These are phyloP conservation scores for Leccinum imitatum DNA, from an alignment of 768 basidiomycete genomes.

Conservation along the genomic window DNA sequence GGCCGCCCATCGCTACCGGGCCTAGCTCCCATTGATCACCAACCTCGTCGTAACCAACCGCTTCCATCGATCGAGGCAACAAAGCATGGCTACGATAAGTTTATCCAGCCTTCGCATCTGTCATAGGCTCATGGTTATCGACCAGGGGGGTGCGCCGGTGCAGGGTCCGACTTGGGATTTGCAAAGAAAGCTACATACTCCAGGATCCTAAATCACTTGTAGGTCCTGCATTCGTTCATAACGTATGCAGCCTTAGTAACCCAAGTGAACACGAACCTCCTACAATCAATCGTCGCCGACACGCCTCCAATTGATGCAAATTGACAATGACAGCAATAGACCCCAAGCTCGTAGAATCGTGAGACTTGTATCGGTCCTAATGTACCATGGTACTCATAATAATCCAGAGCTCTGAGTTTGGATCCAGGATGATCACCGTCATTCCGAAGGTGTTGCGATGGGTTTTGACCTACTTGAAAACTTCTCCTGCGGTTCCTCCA, in stretches of 20 bases:
- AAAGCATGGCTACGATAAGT: constrained; percentile 71
- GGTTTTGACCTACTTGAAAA: too few relatives aligned
- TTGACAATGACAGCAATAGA: constrained; percentile 39
- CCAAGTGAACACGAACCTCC: background rate
- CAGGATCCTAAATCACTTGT: constrained; percentile 40
- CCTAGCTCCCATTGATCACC: too few relatives aligned
- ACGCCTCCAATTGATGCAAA: constrained; percentile 58
- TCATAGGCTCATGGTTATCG: constrained; percentile 59
- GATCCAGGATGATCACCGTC: constrained; percentile 38
- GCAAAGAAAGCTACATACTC: constrained; percentile 60
- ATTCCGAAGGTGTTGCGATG: too few relatives aligned
- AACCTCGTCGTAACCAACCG: constrained; percentile 50
- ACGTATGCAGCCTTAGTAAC: constrained; percentile 35
- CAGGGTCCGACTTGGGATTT: constrained; percentile 54
- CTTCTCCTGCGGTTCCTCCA: too few relatives aligned
- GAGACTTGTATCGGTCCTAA: constrained; percentile 12
- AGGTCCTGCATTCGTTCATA: constrained; percentile 84
- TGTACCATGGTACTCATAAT: constrained; percentile 5
- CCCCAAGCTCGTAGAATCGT: constrained; percentile 61
- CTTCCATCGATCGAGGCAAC: constrained; percentile 32
- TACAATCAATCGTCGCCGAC: background rate
- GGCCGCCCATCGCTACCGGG: too few relatives aligned
- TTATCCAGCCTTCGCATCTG: constrained; percentile 80
- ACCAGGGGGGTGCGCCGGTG: constrained; percentile 52
- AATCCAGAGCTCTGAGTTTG: constrained; percentile 47